Evolutionary conservation across 768 basidiomycete species (phyloP).

Genomic region (Lactarius sp.): DNA sequence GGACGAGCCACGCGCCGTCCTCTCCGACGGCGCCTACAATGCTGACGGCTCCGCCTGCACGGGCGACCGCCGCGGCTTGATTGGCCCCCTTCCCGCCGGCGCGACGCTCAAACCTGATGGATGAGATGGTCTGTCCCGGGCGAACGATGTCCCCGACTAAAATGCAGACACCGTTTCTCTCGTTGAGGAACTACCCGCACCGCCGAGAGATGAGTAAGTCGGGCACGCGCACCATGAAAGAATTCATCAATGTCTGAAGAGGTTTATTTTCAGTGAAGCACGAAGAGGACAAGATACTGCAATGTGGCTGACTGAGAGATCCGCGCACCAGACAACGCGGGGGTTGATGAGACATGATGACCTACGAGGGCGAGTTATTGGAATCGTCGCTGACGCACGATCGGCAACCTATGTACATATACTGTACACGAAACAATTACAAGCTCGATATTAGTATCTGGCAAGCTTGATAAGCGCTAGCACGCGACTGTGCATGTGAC

Average conservation of each 20-base stretch:
- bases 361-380: background rate
- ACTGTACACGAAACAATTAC: too few species aligned
- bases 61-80: constrained; percentile 53
- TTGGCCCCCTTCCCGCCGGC: constrained; percentile 63
- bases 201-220: background rate
- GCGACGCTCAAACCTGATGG: constrained; percentile 42
- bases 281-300: background rate
- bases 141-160: constrained; percentile 49
- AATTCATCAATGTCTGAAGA: constrained; percentile 51
- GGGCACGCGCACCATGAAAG: constrained; percentile 41
- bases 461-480: background rate
- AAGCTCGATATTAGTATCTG: too few species aligned
- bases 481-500: background rate
- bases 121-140: constrained; percentile 59
- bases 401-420: background rate
- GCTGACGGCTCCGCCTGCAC: constrained; percentile 44
- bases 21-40: constrained; percentile 51
- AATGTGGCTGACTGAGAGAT: constrained; percentile 10
- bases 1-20: constrained; percentile 48
- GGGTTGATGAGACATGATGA: constrained; percentile 2
- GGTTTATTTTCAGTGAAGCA: background rate
- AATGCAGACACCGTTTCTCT: background rate
- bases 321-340: constrained; percentile 13
- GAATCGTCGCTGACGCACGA: too few species aligned
- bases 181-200: background rate